Conservation (phyloP, 495 filamentous ascomycete genomes). For the Neurospora sp. region DNA sequence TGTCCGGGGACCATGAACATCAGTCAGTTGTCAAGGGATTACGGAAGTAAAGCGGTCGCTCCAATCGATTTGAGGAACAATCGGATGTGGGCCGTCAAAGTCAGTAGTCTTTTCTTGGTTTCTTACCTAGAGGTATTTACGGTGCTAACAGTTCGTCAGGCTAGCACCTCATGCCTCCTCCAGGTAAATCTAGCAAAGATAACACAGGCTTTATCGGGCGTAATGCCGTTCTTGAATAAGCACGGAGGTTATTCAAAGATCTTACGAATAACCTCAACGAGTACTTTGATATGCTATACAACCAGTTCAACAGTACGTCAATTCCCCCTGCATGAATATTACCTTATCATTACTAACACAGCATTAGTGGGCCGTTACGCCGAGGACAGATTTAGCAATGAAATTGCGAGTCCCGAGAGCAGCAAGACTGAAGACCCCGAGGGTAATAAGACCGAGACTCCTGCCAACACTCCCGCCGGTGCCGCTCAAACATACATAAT, state of each 20-base stretch:
- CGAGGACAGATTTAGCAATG: too few relatives aligned
- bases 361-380: too few relatives aligned
- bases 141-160: conserved; percentile 33
- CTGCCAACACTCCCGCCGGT: too few relatives aligned
- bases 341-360: background rate
- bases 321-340: conserved; percentile 33
- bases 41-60: too few relatives aligned
- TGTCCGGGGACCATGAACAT: background rate
- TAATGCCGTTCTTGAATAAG: conserved; percentile 79
- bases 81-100: conserved; percentile 84
- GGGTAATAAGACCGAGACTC: too few relatives aligned
- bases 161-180: conserved; percentile 13
- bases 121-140: background rate
- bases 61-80: conserved; percentile 69
- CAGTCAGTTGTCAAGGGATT: conserved; percentile 46
- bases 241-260: conserved; percentile 79
- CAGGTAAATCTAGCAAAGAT: too few relatives aligned
- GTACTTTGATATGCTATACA: conserved; percentile 53
- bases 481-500: too few relatives aligned
- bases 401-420: too few relatives aligned
- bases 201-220: conserved; percentile 36
- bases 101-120: conserved; percentile 16
- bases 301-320: conserved; percentile 23
- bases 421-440: too few relatives aligned
- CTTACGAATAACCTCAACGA: conserved; percentile 64